Evolutionary conservation across 306 rosid genomes (phyloP).

Genomic region (Vigna trinervia): DNA sequence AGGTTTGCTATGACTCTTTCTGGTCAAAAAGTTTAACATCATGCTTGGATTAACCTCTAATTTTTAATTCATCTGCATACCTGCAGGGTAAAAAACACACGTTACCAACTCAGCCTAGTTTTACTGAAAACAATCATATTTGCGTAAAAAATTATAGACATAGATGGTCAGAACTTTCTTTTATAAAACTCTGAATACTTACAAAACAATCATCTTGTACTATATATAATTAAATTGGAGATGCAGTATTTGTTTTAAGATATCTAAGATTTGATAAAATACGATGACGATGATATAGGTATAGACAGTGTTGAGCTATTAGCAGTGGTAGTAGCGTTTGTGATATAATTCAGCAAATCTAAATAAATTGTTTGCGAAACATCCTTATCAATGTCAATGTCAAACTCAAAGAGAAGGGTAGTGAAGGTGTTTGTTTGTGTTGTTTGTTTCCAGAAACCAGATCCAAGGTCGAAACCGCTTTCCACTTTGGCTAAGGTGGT

Average conservation of each 20-base stretch:
- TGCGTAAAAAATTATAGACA: too few relatives aligned
- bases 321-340: not conserved
- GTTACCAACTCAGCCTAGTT: too few relatives aligned
- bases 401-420: constrained; percentile 30
- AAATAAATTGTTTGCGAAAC: constrained; percentile 24
- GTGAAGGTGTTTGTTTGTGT: constrained; percentile 38
- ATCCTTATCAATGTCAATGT: constrained; percentile 38
- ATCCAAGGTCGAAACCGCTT: constrained; percentile 47
- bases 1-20: too few relatives aligned
- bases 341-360: constrained; percentile 7
- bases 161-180: too few relatives aligned
- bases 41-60: too few relatives aligned
- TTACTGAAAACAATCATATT: too few relatives aligned
- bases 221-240: too few relatives aligned
- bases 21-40: too few relatives aligned
- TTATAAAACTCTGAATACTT: too few relatives aligned
- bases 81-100: too few relatives aligned
- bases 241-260: not conserved
- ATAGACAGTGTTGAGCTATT: not conserved
- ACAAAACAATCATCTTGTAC: too few relatives aligned
- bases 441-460: constrained; percentile 30
- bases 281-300: not conserved
- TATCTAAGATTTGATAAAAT: not conserved
- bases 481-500: constrained; percentile 46
- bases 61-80: too few relatives aligned